Evolutionary conservation across 495 filamentous ascomycete species (phyloP).

Genomic region (Lichenothelia convexa): DNA sequence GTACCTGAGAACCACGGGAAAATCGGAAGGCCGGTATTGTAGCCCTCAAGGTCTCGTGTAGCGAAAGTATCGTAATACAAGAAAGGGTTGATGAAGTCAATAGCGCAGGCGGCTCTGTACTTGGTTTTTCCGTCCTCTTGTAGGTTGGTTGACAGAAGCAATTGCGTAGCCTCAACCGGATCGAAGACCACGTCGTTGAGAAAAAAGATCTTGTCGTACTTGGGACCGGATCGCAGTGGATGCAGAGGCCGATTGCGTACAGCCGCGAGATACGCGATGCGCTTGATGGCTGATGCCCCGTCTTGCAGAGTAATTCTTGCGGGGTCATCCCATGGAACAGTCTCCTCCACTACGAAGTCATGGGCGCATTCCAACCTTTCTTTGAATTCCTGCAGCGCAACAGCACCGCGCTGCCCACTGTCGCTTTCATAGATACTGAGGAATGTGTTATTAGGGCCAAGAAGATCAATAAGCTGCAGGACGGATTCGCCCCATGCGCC

Average conservation of each 20-base stretch:
- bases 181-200: slow-evolving; percentile 62
- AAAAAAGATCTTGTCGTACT: slow-evolving; percentile 51
- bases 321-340: slow-evolving; percentile 32
- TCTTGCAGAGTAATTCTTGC: slow-evolving; percentile 40
- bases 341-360: no score
- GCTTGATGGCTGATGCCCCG: slow-evolving; percentile 43
- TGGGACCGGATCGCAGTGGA: slow-evolving; percentile 33
- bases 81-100: slow-evolving; percentile 59
- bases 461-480: slow-evolving; percentile 40
- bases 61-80: slow-evolving; percentile 75
- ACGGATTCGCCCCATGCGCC: slow-evolving; percentile 51
- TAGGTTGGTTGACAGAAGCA: slow-evolving; percentile 58
- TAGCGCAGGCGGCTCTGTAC: slow-evolving; percentile 64
- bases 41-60: slow-evolving; percentile 55
- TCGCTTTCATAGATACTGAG: slow-evolving; percentile 57
- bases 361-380: slow-evolving; percentile 28
- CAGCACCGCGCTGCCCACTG: slow-evolving; percentile 27
- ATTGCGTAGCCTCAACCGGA: slow-evolving; percentile 47
- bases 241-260: slow-evolving; percentile 55
- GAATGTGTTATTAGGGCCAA: slow-evolving; percentile 37
- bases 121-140: slow-evolving; percentile 34
- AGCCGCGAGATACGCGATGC: slow-evolving; percentile 61
- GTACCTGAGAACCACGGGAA: slow-evolving; percentile 54
- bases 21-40: slow-evolving; percentile 48
- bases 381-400: slow-evolving; percentile 25